Evolutionary conservation across 1,284 basidiomycete species (phyloP), one percentile per base, ranked within the genome.

Genomic region (Ceratobasidium sp.): DNA sequence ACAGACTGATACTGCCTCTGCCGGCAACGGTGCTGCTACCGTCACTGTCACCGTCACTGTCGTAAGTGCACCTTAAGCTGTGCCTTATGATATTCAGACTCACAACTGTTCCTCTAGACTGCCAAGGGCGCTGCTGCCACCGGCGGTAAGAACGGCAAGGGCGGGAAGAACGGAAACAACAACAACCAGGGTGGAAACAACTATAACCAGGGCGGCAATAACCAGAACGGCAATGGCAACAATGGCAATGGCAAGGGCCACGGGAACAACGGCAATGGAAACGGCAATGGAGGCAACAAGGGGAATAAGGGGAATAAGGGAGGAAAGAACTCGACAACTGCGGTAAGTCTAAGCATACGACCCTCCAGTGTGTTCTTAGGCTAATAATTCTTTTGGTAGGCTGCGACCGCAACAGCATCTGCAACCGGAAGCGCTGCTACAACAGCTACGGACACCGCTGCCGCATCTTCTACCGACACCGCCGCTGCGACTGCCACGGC

Each of bases 31-130:
- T 45, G 41, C 47, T 19, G 67, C 59, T 4, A 71, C 67, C 29
- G 67, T 71, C 24, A 71, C 67, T n/a, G 41, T 41, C 22, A 71
- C 66, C 17, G 56, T 66, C 33, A 66, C 64, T 50, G 67, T 71
- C 11, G 66, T 69, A 57, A 27, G 66, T 31, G 4, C n/a, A 22
- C 2, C 57, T 48, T 57, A 11, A 15, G 14, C 29, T 24, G 7
- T 44, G 33, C 4, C 33, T 53, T 8, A 22, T 41, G 41, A 15
- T 24, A 8, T 36, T 7, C 1, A 6, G 17, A 31, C 47, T 64
- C 14, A 50, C 14, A 5, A 19, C 33, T 36, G 36, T 60, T 44
- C 24, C 7, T n/a, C 15, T 51, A 66, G 64, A 57, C 51, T 54
- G 65, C 53, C 53, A 56, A 36, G 11, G 50, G 22, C 36, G 24